Percentiles rank a stretch among this genome's conserved stretches.
Conservation (phyloP, 2,329 filamentous ascomycete species). For the Penicillium glabrum region DNA sequence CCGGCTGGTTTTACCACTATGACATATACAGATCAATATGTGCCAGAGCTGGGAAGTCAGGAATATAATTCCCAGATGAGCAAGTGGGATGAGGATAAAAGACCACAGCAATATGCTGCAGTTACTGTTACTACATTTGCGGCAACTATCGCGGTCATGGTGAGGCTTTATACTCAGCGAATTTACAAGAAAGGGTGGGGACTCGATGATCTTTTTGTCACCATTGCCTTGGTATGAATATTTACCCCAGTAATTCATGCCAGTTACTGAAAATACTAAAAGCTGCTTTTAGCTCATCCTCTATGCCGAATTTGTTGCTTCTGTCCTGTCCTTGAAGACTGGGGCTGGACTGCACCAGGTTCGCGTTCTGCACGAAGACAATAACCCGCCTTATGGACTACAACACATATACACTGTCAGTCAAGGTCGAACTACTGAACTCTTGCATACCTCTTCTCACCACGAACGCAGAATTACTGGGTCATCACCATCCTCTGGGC, state of each 20-base stretch:
- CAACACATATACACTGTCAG: neutral
- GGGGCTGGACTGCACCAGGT: conserved; percentile 3
- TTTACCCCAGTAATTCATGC: too few relatives aligned
- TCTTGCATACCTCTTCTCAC: neutral
- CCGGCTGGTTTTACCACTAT: neutral
- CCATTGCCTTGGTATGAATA: neutral
- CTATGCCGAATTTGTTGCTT: neutral
- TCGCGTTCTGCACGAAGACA: neutral
- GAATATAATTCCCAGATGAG: neutral
- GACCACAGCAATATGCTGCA: conserved; percentile 1
- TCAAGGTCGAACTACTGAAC: neutral
- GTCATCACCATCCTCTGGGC: conserved; percentile 1
- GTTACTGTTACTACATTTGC: neutral
- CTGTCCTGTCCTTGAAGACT: neutral
- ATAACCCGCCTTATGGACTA: neutral
- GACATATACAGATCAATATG: conserved; percentile 1
- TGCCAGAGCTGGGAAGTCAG: neutral
- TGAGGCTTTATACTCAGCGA: neutral
- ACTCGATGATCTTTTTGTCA: neutral
- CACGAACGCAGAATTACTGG: neutral
- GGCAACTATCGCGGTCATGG: neutral
- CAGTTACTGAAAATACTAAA: too few relatives aligned
- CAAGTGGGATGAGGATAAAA: neutral
- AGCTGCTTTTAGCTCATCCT: neutral
- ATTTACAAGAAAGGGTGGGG: neutral